phyloP scores from a whole-genome alignment of 495 filamentous ascomycete genomes.

The Lophiostoma macrostomum region DNA sequence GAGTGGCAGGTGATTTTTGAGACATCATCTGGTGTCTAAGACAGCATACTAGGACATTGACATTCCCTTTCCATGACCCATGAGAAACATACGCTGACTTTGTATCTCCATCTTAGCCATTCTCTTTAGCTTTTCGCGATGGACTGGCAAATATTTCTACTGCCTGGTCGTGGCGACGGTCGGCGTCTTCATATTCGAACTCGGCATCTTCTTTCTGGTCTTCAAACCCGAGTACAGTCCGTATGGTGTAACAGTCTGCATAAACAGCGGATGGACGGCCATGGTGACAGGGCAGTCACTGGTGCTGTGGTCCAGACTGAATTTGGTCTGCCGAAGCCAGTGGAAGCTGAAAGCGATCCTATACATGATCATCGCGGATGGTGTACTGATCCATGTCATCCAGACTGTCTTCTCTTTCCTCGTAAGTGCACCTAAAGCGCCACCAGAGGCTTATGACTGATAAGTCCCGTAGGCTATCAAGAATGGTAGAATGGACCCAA shows the following conservation, averaged over 20 bases:
- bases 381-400: constrained; percentile 8
- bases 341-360: constrained; percentile 8
- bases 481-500: background rate
- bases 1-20: no score
- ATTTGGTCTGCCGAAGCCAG: constrained; percentile 16
- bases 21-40: no score
- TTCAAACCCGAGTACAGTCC: background rate
- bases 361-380: constrained; percentile 27
- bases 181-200: background rate
- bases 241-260: background rate
- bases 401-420: constrained; percentile 8
- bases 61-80: no score
- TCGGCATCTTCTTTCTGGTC: constrained; percentile 3
- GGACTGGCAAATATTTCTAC: constrained; percentile 9
- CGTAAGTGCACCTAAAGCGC: constrained; percentile 33
- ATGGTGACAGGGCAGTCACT: constrained; percentile 31
- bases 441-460: constrained; percentile 3
- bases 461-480: background rate
- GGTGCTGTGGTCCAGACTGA: constrained; percentile 26
- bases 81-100: no score
- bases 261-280: constrained; percentile 5
- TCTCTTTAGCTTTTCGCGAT: constrained; percentile 1
- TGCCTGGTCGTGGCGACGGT: constrained; percentile 1
- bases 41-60: no score
- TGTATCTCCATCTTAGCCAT: background rate